A percentile compares a stretch with the other conserved stretches of the same genome.
These are phyloP conservation scores for Boechera retrofracta DNA, from an alignment of 345 rosid genomes.

Conservation along the genomic window DNA sequence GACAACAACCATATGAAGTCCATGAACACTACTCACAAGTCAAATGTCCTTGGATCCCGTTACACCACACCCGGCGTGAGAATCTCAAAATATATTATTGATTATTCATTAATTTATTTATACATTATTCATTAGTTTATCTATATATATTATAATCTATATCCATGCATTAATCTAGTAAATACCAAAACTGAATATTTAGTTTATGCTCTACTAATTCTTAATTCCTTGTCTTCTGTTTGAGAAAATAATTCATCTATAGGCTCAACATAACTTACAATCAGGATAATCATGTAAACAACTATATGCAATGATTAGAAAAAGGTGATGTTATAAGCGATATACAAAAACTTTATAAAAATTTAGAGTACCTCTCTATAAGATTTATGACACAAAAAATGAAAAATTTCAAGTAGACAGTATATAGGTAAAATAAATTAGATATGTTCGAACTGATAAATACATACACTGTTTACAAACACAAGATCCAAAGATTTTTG, in stretches of 20 bases:
- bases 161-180: background rate
- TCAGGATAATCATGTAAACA: background rate
- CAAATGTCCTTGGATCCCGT: slow-evolving; percentile 45
- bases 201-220: slow-evolving; percentile 3
- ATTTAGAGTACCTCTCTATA: too few relatives aligned
- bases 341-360: too few relatives aligned
- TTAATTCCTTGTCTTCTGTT: background rate
- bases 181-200: background rate
- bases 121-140: background rate
- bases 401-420: too few relatives aligned
- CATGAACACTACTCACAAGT: slow-evolving; percentile 37
- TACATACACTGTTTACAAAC: background rate
- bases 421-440: too few relatives aligned
- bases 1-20: slow-evolving; percentile 39
- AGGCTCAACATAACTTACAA: background rate
- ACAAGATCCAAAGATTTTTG: background rate
- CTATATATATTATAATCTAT: background rate
- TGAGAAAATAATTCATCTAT: background rate
- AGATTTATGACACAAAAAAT: too few relatives aligned
- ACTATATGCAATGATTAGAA: background rate
- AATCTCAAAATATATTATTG: slow-evolving; percentile 13
- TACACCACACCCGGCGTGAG: slow-evolving; percentile 31
- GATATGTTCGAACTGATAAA: too few relatives aligned
- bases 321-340: too few relatives aligned
- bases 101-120: background rate